Conservation (phyloP, 202 grass and related monocot species). For the Elaeis oleifera region DNA sequence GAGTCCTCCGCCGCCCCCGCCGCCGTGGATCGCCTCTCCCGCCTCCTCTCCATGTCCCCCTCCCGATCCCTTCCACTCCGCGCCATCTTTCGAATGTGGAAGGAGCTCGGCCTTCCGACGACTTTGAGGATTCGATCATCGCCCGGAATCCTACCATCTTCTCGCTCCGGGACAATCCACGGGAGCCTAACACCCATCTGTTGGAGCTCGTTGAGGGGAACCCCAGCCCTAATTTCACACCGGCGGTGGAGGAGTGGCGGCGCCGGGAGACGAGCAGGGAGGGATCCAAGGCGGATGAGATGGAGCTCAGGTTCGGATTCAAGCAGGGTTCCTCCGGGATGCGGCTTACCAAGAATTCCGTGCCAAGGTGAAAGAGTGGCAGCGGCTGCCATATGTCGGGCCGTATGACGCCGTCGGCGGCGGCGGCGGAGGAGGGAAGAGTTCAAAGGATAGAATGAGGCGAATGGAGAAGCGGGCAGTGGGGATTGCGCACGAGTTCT, state of each 20-base stretch:
- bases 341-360: slow-evolving; percentile 51
- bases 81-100: slow-evolving; percentile 78
- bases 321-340: slow-evolving; percentile 77
- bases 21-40: slow-evolving; percentile 28
- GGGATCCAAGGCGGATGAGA: slow-evolving; percentile 7
- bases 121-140: slow-evolving; percentile 73
- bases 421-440: slow-evolving; percentile 19
- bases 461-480: slow-evolving; percentile 89
- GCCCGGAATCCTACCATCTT: slow-evolving; percentile 47
- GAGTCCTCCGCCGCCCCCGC: slow-evolving; percentile 13
- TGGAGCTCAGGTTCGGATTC: slow-evolving; percentile 42
- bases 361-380: slow-evolving; percentile 52
- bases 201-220: slow-evolving; percentile 39
- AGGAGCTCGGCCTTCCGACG: slow-evolving; percentile 75
- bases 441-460: slow-evolving; percentile 27
- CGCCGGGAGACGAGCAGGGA: slow-evolving; percentile 5
- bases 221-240: slow-evolving; percentile 15
- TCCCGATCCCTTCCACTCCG: slow-evolving; percentile 58
- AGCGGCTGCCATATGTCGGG: slow-evolving; percentile 43
- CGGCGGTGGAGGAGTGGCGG: slow-evolving; percentile 24
- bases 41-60: slow-evolving; percentile 60
- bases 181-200: slow-evolving; percentile 59
- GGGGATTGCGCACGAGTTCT: slow-evolving; percentile 75
- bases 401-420: slow-evolving; percentile 36
- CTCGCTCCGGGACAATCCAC: slow-evolving; percentile 34